Evolutionary conservation across 2,329 filamentous ascomycete species (phyloP).

Genomic region (Xylaria sp.): DNA sequence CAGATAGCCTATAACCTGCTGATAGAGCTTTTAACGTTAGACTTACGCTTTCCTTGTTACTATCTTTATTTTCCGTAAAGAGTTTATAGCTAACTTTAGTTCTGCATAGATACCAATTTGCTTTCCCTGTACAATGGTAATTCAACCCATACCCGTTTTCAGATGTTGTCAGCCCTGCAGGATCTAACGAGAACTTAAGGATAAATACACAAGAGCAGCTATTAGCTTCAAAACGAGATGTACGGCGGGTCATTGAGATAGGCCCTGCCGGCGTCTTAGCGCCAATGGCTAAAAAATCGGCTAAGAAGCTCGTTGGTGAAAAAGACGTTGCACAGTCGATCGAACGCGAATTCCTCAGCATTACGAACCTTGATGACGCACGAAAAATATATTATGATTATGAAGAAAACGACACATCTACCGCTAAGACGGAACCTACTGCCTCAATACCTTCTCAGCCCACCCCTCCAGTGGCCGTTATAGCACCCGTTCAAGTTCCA

Average conservation of each 20-base stretch:
- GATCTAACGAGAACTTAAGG: slow-evolving; percentile 20
- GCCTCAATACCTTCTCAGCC: slow-evolving; percentile 1
- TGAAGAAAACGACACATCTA: slow-evolving; percentile 18
- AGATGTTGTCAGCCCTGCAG: neutral
- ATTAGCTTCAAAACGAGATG: slow-evolving; percentile 24
- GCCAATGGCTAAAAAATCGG: slow-evolving; percentile 37
- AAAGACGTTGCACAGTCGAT: slow-evolving; percentile 27
- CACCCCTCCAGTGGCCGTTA: neutral
- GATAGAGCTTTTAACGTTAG: slow-evolving; percentile 38
- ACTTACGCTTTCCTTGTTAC: neutral
- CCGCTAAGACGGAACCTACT: neutral
- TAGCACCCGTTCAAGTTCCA: slow-evolving; percentile 2
- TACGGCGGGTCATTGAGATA: slow-evolving; percentile 36
- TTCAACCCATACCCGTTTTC: neutral
- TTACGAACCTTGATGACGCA: slow-evolving; percentile 28
- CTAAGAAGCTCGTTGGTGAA: slow-evolving; percentile 29
- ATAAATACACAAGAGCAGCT: slow-evolving; percentile 37
- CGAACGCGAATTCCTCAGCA: slow-evolving; percentile 33
- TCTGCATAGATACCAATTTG: slow-evolving; percentile 32
- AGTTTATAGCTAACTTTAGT: slow-evolving; percentile 1
- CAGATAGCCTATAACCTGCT: slow-evolving; percentile 35
- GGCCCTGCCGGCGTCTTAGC: slow-evolving; percentile 36
- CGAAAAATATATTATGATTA: slow-evolving; percentile 37
- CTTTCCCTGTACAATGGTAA: slow-evolving; percentile 39
- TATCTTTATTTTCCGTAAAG: neutral